Evolutionary conservation across 805 yeast species (phyloP).

Genomic region (Cyberlindnera galapagoensis): DNA sequence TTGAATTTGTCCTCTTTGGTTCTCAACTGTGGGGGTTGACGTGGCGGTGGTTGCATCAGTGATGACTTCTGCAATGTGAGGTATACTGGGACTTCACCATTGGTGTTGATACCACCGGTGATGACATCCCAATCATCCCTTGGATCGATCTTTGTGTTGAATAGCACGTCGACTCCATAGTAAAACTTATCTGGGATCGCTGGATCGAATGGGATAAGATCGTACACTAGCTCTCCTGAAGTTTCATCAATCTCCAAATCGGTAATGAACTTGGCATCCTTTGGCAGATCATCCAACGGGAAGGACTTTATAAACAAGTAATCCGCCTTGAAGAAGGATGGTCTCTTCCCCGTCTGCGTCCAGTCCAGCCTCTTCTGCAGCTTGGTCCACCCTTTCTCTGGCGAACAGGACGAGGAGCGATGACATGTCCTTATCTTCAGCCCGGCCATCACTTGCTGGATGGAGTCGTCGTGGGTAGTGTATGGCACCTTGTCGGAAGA

Average conservation of each 20-base stretch:
- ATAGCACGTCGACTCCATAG: conserved; percentile 63
- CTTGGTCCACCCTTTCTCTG: conserved; percentile 6
- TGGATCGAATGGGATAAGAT: background rate
- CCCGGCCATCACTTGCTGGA: conserved; percentile 10
- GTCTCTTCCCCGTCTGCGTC: conserved; percentile 5
- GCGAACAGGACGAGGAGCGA: conserved; percentile 2
- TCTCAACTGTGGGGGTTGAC: conserved; percentile 19
- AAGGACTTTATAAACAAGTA: conserved; percentile 11
- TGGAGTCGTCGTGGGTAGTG: conserved; percentile 4
- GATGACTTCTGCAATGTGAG: conserved; percentile 16
- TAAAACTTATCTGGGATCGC: background rate
- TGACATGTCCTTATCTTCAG: conserved; percentile 4
- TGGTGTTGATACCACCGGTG: conserved; percentile 4
- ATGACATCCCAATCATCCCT: conserved; percentile 56
- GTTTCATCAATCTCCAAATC: too few relatives aligned
- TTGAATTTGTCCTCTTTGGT: conserved; percentile 56
- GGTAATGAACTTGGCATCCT: too few relatives aligned
- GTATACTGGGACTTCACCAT: conserved; percentile 15
- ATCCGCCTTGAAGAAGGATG: conserved; percentile 10
- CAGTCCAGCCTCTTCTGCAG: conserved; percentile 11
- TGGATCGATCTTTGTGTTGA: conserved; percentile 71
- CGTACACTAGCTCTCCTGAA: background rate
- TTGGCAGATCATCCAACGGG: too few relatives aligned
- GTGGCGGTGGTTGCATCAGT: conserved; percentile 2
- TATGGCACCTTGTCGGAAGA: too few relatives aligned